phyloP scores from a whole-genome alignment of 1,284 basidiomycete genomes.

The Xanthoconium separans region DNA sequence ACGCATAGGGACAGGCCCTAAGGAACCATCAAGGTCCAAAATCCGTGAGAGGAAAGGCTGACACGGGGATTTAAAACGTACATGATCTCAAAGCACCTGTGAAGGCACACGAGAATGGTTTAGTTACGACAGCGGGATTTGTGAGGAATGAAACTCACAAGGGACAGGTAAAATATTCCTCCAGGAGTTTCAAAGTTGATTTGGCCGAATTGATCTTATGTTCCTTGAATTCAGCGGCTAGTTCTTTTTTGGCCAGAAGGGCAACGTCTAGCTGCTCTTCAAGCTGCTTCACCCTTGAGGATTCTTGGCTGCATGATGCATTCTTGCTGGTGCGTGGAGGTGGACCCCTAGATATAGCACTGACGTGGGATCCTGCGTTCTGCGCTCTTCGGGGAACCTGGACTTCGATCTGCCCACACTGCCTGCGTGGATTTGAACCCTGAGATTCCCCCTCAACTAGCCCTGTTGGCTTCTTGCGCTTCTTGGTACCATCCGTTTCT shows the following conservation, averaged over 20 bases:
- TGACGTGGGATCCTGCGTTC: constrained; percentile 1
- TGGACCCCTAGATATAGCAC: background rate
- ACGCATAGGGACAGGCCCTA: constrained; percentile 58
- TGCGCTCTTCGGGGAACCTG: constrained; percentile 1
- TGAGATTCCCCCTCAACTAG: background rate
- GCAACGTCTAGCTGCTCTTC: constrained; percentile 38
- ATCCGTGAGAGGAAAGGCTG: constrained; percentile 4
- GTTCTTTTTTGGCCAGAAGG: constrained; percentile 40
- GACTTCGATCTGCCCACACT: constrained; percentile 15
- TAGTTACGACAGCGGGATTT: constrained; percentile 10
- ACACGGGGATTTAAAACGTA: constrained; percentile 23
- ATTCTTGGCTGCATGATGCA: background rate
- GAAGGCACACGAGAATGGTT: constrained; percentile 4
- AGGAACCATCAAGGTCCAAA: constrained; percentile 19
- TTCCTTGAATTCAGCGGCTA: constrained; percentile 39
- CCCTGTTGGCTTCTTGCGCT: constrained; percentile 5
- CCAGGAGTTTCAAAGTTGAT: constrained; percentile 46
- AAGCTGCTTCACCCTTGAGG: constrained; percentile 24
- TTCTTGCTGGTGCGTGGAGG: background rate
- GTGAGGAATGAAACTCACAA: constrained; percentile 19
- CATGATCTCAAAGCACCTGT: constrained; percentile 44
- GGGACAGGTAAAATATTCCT: constrained; percentile 50
- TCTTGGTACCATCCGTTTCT: constrained; percentile 1
- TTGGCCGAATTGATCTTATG: constrained; percentile 34
- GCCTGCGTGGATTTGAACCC: constrained; percentile 7